Evolutionary conservation across 352 stramenopile genomes (phyloP), one percentile per base, ranked within the genome.

Genomic region (Phytophthora palmivora): DNA sequence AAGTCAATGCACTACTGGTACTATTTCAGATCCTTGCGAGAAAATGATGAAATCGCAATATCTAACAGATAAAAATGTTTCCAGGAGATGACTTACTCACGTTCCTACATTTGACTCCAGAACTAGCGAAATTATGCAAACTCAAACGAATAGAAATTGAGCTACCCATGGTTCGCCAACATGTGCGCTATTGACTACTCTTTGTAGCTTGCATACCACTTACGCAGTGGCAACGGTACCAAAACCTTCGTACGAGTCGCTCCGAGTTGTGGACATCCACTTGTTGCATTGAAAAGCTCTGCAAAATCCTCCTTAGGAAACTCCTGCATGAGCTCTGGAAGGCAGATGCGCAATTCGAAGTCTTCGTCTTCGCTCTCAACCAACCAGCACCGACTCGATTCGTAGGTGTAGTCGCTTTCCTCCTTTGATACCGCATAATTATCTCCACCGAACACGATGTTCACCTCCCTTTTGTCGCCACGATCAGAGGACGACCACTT

Each of bases 201-300:
- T 12, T 67, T 54, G 39, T 70, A 71, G 51, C 58, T 77, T 10
- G 54, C 58, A 57, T 74, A 77, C 69, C 69, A 77, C 15, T 74
- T 63, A 4, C 64, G 54, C 33, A 77, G 26, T 3, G 69, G 64
- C 50, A 77, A 45, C 9, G 69, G 69, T n/a, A 72, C 54, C 6
- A 19, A 52, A 22, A 28, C 19, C 9, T 58, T 54, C 38, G 16
- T 19, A 21, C 7, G 30, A 14, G n/a, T 54, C 19, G 37, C 52
- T 47, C n/a, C 52, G 24, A 72, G 42, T 45, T 59, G 42, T 30
- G 67, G 52, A 15, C 67, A 76, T 19, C 19, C 52, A 22, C 6
- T 49, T 8, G 48, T 47, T 8, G 48, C 41, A 28, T 51, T 26
- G n/a, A 76, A 70, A n/a, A 70, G 5, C 1, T 60, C 62, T 11